phyloP scores from a whole-genome alignment of 192 early-diverging fungal species.

The Radiomyces spectabilis region DNA sequence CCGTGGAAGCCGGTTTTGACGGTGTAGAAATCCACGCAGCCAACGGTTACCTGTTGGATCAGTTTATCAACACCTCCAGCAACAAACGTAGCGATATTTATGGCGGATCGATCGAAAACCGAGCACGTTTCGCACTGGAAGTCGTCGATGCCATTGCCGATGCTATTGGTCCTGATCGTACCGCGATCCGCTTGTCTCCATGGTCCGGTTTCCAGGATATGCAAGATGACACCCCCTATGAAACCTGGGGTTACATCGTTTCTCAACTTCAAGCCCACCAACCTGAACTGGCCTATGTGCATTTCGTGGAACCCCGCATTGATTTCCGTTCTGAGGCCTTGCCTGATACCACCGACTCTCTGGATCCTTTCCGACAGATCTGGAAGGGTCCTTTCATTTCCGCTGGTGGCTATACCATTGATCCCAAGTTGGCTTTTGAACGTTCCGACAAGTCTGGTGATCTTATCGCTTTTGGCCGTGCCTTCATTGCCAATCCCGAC shows the following conservation, averaged over 20 bases:
- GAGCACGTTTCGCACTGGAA: conserved; percentile 22
- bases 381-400: conserved; percentile 17
- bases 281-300: conserved; percentile 23
- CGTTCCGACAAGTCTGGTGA: conserved; percentile 12
- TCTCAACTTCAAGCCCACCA: conserved; percentile 13
- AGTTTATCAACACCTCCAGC: conserved; percentile 71
- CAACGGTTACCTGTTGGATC: conserved; percentile 83
- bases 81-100: conserved; percentile 66
- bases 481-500: conserved; percentile 31
- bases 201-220: conserved; percentile 26
- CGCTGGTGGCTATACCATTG: conserved; percentile 15
- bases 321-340: conserved; percentile 43
- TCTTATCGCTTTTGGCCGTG: conserved; percentile 21
- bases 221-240: conserved; percentile 18
- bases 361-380: conserved; percentile 11
- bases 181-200: conserved; percentile 27
- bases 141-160: conserved; percentile 16
- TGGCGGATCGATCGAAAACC: conserved; percentile 21
- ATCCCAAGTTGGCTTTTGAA: conserved; percentile 1
- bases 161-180: conserved; percentile 21
- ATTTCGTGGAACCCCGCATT: conserved; percentile 21
- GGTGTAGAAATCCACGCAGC: conserved; percentile 88
- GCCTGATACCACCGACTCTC: not conserved
- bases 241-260: conserved; percentile 18
- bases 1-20: conserved; percentile 78